Conservation (phyloP, 2,329 filamentous ascomycete species). For the Trichophyton benhamiae region DNA sequence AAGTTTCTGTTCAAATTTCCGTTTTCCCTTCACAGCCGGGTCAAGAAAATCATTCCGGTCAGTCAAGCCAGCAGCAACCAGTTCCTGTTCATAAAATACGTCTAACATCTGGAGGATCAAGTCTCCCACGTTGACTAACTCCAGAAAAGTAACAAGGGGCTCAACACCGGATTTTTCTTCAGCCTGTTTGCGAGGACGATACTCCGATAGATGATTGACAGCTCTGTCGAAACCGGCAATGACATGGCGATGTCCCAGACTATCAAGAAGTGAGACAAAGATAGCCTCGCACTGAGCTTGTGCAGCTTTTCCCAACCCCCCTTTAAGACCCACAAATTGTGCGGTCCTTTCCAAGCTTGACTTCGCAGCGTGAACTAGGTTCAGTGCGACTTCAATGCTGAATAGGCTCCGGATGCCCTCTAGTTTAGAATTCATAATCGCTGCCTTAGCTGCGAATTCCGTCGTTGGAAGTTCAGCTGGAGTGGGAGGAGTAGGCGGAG, state of each 20-base stretch:
- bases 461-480: conserved; percentile 61
- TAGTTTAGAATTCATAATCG: conserved; percentile 85
- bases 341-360: conserved; percentile 73
- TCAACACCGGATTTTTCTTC: conserved; percentile 67
- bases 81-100: conserved; percentile 94
- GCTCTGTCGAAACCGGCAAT: conserved; percentile 90
- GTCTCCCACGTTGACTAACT: conserved; percentile 95
- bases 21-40: conserved; percentile 85
- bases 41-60: conserved; percentile 93
- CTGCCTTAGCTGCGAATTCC: conserved; percentile 92
- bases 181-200: conserved; percentile 64
- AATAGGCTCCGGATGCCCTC: conserved; percentile 93
- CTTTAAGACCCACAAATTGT: conserved; percentile 67
- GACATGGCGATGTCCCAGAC: conserved; percentile 75
- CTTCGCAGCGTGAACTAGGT: conserved; percentile 80
- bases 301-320: conserved; percentile 68
- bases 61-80: conserved; percentile 66
- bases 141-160: conserved; percentile 87
- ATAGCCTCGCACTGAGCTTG: conserved; percentile 80
- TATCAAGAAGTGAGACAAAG: conserved; percentile 71
- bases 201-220: conserved; percentile 76
- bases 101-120: conserved; percentile 98
- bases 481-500: conserved; percentile 17
- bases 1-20: conserved; percentile 96
- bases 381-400: conserved; percentile 88